Base-by-base conservation (phyloP, 768 basidiomycete species). In the Termitomyces sp. region DNA sequence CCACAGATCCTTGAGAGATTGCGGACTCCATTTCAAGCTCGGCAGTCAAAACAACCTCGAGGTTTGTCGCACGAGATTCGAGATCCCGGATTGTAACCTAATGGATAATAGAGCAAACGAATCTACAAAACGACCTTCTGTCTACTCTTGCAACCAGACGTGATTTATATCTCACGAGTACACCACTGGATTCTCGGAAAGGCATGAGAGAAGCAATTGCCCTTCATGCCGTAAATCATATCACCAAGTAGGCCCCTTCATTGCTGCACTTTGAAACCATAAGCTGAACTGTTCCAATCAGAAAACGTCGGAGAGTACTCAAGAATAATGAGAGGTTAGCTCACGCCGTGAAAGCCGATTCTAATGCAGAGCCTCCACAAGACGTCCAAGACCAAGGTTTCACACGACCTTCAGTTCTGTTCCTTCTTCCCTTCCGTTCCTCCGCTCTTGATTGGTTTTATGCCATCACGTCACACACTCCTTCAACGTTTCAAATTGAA, bases 311-410 rank as follows among this genome's bases (percentile, higher is more conserved):
- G 17, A 81, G 83, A 9, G 80, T 99, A 34, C 76, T 98, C 2
- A 95, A 95, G 70, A 98, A 95, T 70, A 98, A 98, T 64, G 93
- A 96, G 60, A 89, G 88, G 40, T 77, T 98, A n/a, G 78, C 89
- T 0, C 81, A 85, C 59, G 83, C 85, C 10, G 70, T 78, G 10
- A 87, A 90, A 68, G 67, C 77, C 15, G 74, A 78, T 48, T 71
- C 77, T 1, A 72, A 77, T 37, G 70, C 73, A 7, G 74, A 82
- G 22, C 76, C 81, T 2, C 85, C 85, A 2, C 83, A 87, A 69
- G 84, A 91, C 57, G 79, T 90, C 14, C 91, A 92, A 71, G 97
- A 99, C 66, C 97, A 98, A 78, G 96, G 96, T 26, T 98, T 98
- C 72, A 97, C 95, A 7, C 89, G 97, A 5, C 96, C 97, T 10